Percentiles rank a stretch among this genome's conserved stretches.
These are phyloP conservation scores for Arabis hirsuta DNA, from an alignment of 345 rosid genomes.

Conservation along the genomic window DNA sequence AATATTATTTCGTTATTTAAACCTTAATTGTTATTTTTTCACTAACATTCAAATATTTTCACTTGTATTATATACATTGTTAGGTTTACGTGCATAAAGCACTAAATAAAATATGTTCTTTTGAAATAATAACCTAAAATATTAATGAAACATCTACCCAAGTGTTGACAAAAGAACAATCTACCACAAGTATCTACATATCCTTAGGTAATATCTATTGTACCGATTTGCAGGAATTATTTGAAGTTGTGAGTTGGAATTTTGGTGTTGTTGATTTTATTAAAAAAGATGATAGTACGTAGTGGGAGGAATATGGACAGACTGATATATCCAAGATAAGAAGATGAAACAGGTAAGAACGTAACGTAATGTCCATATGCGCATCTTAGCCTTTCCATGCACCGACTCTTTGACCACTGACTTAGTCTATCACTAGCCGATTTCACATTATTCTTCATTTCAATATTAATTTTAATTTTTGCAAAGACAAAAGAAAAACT, in stretches of 20 bases:
- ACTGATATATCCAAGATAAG: constrained; percentile 14
- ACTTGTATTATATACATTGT: too few relatives aligned
- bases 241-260: constrained; percentile 26
- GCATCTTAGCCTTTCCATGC: constrained; percentile 37
- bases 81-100: too few relatives aligned
- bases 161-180: too few relatives aligned
- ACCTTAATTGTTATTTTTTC: too few relatives aligned
- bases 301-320: constrained; percentile 27
- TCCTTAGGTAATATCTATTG: too few relatives aligned
- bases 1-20: too few relatives aligned
- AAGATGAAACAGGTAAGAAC: constrained; percentile 35
- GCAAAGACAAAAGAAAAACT: neutral
- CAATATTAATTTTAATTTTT: neutral
- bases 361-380: constrained; percentile 30
- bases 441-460: constrained; percentile 36
- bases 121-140: too few relatives aligned
- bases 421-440: constrained; percentile 37
- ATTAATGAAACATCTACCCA: too few relatives aligned
- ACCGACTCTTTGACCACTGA: constrained; percentile 45
- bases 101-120: too few relatives aligned
- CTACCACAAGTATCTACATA: too few relatives aligned
- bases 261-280: constrained; percentile 8
- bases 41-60: too few relatives aligned
- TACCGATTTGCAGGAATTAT: neutral
- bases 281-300: constrained; percentile 4